Evolutionary conservation across 1,284 basidiomycete species (phyloP).

Genomic region (Ustilago hordei): DNA sequence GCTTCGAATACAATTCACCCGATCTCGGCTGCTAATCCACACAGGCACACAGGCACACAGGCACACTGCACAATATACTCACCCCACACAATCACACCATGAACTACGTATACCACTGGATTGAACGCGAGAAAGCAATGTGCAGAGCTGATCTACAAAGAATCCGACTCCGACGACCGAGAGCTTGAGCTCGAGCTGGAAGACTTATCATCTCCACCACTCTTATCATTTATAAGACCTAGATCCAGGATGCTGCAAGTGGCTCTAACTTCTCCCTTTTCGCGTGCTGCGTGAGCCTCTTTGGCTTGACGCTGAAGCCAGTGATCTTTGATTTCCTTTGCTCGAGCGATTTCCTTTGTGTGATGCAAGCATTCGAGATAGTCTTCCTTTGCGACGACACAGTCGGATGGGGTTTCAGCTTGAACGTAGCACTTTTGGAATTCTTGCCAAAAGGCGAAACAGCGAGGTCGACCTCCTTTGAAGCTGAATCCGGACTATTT

Average conservation of each 20-base stretch:
- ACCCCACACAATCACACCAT: background rate
- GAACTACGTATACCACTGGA: background rate
- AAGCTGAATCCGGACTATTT: constrained; percentile 76
- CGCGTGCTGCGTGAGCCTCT: constrained; percentile 55
- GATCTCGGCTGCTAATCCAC: constrained; percentile 25
- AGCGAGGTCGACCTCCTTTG: constrained; percentile 83
- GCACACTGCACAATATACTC: no score
- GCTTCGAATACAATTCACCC: constrained; percentile 23
- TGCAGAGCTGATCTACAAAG: constrained; percentile 6
- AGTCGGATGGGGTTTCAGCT: constrained; percentile 81
- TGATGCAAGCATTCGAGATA: constrained; percentile 94
- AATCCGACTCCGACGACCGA: constrained; percentile 10
- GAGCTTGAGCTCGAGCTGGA: background rate
- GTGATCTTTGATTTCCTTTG: constrained; percentile 61
- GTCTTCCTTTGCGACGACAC: constrained; percentile 81
- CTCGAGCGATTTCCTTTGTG: constrained; percentile 77
- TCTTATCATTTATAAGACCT: constrained; percentile 51
- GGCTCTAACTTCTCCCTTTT: constrained; percentile 59
- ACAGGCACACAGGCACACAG: constrained; percentile 6
- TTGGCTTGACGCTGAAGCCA: constrained; percentile 57
- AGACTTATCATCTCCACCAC: background rate
- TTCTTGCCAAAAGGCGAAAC: constrained; percentile 89
- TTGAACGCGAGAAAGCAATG: background rate
- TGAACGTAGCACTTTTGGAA: constrained; percentile 84
- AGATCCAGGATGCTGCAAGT: constrained; percentile 58